phyloP scores from a whole-genome alignment of 495 filamentous ascomycete species.

The Pseudevernia furfuracea region DNA sequence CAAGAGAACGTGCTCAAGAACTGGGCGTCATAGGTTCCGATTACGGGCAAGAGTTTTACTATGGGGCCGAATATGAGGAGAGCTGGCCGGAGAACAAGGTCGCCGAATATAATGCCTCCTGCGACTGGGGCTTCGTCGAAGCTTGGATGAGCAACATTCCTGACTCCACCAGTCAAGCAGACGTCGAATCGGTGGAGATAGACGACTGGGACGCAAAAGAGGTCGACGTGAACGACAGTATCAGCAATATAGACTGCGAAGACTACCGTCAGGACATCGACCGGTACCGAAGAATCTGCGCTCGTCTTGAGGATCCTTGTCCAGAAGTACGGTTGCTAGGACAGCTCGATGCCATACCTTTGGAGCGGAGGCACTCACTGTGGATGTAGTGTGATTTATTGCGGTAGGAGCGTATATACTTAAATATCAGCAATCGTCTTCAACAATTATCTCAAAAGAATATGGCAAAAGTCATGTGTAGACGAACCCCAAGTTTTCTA shows the following conservation, averaged over 20 bases:
- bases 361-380: neutral
- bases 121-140: slow-evolving; percentile 10
- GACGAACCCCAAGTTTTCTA: too few relatives aligned
- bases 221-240: slow-evolving; percentile 20
- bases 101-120: neutral
- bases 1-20: neutral
- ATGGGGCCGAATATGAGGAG: neutral
- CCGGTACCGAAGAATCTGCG: slow-evolving; percentile 12
- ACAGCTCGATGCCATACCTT: neutral
- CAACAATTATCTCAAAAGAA: too few relatives aligned
- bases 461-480: too few relatives aligned
- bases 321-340: neutral
- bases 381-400: neutral
- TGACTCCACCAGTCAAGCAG: slow-evolving; percentile 2
- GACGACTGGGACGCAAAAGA: slow-evolving; percentile 17
- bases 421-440: neutral
- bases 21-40: neutral
- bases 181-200: slow-evolving; percentile 3
- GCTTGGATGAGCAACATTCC: slow-evolving; percentile 12
- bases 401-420: neutral
- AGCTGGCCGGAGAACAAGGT: neutral
- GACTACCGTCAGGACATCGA: slow-evolving; percentile 17
- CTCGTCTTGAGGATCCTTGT: neutral
- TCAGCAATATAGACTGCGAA: slow-evolving; percentile 13
- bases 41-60: neutral